Base-by-base conservation (phyloP, 2,329 filamentous ascomycete genomes). In the Chrysosporium queenslandicum region DNA sequence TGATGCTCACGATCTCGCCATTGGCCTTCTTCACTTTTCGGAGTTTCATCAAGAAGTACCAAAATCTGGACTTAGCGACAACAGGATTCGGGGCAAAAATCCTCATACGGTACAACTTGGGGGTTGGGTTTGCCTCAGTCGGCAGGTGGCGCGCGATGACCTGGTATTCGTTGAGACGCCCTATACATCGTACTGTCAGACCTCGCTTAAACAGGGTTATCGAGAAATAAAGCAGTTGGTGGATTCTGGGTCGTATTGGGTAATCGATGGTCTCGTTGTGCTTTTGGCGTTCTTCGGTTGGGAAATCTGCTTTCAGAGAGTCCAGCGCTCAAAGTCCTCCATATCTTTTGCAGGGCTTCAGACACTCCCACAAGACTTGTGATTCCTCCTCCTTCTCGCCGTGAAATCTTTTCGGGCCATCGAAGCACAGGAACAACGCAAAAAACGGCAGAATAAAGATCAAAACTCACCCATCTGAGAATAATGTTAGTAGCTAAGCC, bases 1-100 rank as follows among this genome's bases (percentile, higher is more conserved):
- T 97, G 78, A 97, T 76, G 75, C 82, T 86, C 74, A 98, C 89
- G 72, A 98, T 95, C 85, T 98, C 92, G 76, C 92, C 92, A 72
- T 94, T 97, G 72, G 91, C 86, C 88, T 98, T 98, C 90, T 98
- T 98, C 81, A 98, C 89, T 85, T 98, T 98, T 74, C 87, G 85
- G 71, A 98, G 83, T 82, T 94, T 94, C 77, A 89, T 88, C 76
- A 98, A 79, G 83, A 98, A 98, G 83, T 98, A 98, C 94, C 94
- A 98, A 86, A 95, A 98, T 72, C 92, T 87, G 73, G 90, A 96
- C 86, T 98, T 98, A 74, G 94, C 92, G 69, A 98, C 90, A 65
- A 96, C 92, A 69, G 85, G 81, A 79, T 98, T 98, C 67, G 89
- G 87, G 65, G 92, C 92, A 76, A 98, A 98, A 77, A 98, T 96